Evolutionary conservation across 1,139 yeast genomes (phyloP).

Genomic region (Candida neerlandica): DNA sequence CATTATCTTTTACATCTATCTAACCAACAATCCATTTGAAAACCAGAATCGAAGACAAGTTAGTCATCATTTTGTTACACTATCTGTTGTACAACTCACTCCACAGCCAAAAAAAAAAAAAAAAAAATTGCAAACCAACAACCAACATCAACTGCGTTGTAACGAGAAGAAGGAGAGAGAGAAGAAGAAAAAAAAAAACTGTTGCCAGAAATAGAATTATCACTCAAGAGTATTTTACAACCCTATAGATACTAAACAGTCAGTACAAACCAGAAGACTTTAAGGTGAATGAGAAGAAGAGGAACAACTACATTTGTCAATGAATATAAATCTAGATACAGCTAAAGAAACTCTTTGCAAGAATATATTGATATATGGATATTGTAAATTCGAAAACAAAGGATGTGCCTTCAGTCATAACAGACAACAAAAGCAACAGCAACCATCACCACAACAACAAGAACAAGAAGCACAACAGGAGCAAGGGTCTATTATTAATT

Average conservation of each 20-base stretch:
- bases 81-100: neutral
- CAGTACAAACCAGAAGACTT: neutral
- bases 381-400: conserved; percentile 84
- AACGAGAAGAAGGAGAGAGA: neutral
- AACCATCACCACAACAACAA: conserved; percentile 7
- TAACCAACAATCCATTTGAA: no score
- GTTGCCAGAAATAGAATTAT: conserved; percentile 1
- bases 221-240: neutral
- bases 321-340: conserved; percentile 50
- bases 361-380: conserved; percentile 84
- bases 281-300: conserved; percentile 2
- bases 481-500: neutral
- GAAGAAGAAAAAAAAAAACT: neutral
- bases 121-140: neutral
- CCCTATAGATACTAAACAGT: neutral
- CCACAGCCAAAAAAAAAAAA: neutral
- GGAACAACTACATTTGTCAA: conserved; percentile 14
- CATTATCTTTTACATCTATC: no score
- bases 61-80: neutral
- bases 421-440: conserved; percentile 18
- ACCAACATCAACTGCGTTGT: neutral
- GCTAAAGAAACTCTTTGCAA: conserved; percentile 85
- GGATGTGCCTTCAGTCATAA: conserved; percentile 86
- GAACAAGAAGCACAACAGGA: neutral
- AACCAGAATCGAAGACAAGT: neutral